Evolutionary conservation across 2,329 filamentous ascomycete species (phyloP).

Genomic region (Tolypocladium guangdongense): DNA sequence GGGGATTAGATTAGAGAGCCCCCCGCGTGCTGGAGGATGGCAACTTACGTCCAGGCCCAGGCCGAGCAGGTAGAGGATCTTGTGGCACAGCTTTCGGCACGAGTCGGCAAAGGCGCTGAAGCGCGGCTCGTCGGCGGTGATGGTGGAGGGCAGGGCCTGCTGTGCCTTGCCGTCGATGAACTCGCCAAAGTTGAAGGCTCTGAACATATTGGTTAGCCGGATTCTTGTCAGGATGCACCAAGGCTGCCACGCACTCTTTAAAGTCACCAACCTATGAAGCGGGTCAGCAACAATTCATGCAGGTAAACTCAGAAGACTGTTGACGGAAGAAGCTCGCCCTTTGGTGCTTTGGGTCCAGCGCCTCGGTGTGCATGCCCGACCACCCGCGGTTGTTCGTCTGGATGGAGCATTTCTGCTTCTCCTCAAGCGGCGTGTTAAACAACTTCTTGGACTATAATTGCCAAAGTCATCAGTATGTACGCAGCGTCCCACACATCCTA

Average conservation of each 20-base stretch:
- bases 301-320: background rate
- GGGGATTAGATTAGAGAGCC: background rate
- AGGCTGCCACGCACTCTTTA: constrained; percentile 55
- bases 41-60: constrained; percentile 55
- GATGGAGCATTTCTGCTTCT: constrained; percentile 68
- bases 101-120: constrained; percentile 56
- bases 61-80: constrained; percentile 66
- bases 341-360: constrained; percentile 73
- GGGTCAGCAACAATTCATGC: background rate
- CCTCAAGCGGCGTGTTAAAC: constrained; percentile 56
- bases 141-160: constrained; percentile 62
- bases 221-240: background rate
- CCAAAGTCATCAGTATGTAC: background rate
- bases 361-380: constrained; percentile 80
- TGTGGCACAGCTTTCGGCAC: constrained; percentile 63
- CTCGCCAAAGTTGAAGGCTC: constrained; percentile 85
- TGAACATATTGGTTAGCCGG: constrained; percentile 21
- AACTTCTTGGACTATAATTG: constrained; percentile 50
- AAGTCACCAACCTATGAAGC: constrained; percentile 59
- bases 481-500: too few relatives aligned
- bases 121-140: constrained; percentile 47
- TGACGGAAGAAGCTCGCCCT: constrained; percentile 38
- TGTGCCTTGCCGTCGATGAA: constrained; percentile 58
- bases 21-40: background rate
- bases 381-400: constrained; percentile 77